Percentiles rank a stretch among this genome's conserved stretches.
phyloP scores from a whole-genome alignment of 768 basidiomycete genomes.

The Amyloporia xantha region DNA sequence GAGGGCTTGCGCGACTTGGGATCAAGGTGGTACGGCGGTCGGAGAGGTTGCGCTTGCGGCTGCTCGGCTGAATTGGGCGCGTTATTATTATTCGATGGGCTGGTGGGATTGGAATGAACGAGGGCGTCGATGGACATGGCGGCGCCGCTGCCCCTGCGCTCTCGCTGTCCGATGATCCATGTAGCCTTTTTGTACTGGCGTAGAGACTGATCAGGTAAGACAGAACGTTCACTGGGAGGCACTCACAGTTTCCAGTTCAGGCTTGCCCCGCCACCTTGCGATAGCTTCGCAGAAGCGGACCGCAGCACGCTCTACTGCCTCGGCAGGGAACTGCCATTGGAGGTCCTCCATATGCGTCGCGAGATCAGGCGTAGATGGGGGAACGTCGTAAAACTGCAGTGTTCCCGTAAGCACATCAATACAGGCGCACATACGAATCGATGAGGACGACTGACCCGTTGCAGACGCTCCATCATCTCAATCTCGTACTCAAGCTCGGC shows the following conservation, averaged over 20 bases:
- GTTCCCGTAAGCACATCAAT: conserved; percentile 4
- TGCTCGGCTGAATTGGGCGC: conserved; percentile 4
- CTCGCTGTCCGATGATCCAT: conserved; percentile 34
- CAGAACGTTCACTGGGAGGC: neutral
- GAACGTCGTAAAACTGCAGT: conserved; percentile 70
- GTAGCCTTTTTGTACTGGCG: conserved; percentile 25
- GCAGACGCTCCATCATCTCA: conserved; percentile 69
- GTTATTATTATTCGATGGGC: conserved; percentile 30
- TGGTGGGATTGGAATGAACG: conserved; percentile 64
- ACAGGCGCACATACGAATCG: neutral
- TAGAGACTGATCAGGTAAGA: neutral
- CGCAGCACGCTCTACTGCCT: conserved; percentile 73
- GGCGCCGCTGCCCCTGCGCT: conserved; percentile 25
- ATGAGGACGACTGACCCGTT: conserved; percentile 50
- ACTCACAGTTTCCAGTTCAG: conserved; percentile 70
- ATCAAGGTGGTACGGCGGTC: conserved; percentile 5
- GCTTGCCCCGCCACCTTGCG: conserved; percentile 77
- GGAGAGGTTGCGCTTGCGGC: conserved; percentile 2
- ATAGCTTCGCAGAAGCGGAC: conserved; percentile 79
- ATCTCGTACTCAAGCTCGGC: conserved; percentile 66
- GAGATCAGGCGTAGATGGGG: conserved; percentile 62
- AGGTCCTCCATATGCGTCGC: conserved; percentile 74
- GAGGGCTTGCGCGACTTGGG: conserved; percentile 25
- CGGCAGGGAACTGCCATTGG: conserved; percentile 75
- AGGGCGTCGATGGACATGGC: conserved; percentile 58